Conservation (phyloP, 1,284 basidiomycete genomes). For the Apiotrichum laibachii region DNA sequence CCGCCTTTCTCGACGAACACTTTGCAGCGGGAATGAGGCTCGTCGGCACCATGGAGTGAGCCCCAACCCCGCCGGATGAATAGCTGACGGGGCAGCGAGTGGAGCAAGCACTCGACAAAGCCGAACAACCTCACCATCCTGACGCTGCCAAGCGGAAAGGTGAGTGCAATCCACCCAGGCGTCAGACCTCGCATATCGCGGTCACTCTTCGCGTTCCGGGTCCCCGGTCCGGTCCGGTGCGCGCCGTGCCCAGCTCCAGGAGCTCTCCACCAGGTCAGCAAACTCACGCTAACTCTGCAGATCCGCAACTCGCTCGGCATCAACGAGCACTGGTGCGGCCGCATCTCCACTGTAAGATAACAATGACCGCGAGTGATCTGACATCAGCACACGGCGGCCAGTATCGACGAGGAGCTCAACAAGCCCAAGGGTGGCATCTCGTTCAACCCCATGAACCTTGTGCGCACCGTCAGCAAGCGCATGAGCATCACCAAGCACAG, state of each 20-base stretch:
- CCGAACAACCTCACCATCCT: slow-evolving; percentile 32
- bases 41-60: slow-evolving; percentile 35
- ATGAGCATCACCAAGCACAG: background rate
- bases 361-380: background rate
- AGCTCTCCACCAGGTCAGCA: background rate
- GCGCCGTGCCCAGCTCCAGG: too few species aligned
- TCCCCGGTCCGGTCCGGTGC: background rate
- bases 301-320: slow-evolving; percentile 32
- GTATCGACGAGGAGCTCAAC: background rate
- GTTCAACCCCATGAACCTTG: background rate
- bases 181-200: too few species aligned
- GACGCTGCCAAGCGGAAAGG: slow-evolving; percentile 22
- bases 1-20: slow-evolving; percentile 32
- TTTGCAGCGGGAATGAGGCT: slow-evolving; percentile 32
- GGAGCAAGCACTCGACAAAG: slow-evolving; percentile 29
- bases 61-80: background rate
- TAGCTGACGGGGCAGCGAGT: slow-evolving; percentile 26
- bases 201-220: too few species aligned
- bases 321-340: slow-evolving; percentile 41
- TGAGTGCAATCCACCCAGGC: background rate
- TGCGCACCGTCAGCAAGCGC: slow-evolving; percentile 7
- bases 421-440: background rate
- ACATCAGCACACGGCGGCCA: slow-evolving; percentile 9
- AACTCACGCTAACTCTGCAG: slow-evolving; percentile 12
- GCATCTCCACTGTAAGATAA: slow-evolving; percentile 15